phyloP scores from a whole-genome alignment of 805 yeast genomes.

The Saccharomyces paradoxus region DNA sequence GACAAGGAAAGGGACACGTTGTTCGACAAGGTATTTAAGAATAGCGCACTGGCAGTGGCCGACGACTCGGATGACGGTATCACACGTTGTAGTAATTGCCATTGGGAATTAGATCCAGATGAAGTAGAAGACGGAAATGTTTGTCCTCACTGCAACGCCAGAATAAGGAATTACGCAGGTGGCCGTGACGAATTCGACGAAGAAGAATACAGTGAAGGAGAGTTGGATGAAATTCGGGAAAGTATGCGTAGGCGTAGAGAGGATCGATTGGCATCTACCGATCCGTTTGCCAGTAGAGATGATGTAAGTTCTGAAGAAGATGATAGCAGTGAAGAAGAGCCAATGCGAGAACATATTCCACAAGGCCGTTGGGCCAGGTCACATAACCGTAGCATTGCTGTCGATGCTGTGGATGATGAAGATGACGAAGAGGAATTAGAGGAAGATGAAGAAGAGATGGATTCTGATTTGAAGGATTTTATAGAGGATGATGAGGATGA shows the following conservation, averaged over 20 bases:
- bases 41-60: constrained; percentile 46
- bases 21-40: constrained; percentile 45
- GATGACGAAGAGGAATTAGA: constrained; percentile 8
- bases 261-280: constrained; percentile 5
- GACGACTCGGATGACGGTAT: constrained; percentile 62
- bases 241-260: constrained; percentile 4
- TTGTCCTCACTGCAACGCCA: constrained; percentile 63
- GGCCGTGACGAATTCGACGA: constrained; percentile 7
- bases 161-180: constrained; percentile 32
- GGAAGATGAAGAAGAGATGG: constrained; percentile 3
- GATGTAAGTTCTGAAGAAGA: not conserved
- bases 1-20: constrained; percentile 29
- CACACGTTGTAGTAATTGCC: constrained; percentile 65
- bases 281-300: constrained; percentile 2
- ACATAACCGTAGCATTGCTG: constrained; percentile 1
- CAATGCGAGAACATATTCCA: not conserved
- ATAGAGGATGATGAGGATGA: constrained; percentile 1
- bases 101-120: constrained; percentile 54
- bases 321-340: not conserved
- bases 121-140: constrained; percentile 39
- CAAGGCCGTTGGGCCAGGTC: not conserved
- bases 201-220: constrained; percentile 25
- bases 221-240: constrained; percentile 9
- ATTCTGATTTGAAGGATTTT: not conserved
- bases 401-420: constrained; percentile 6